A percentile compares a stretch with the other conserved stretches of the same genome.
Conservation (phyloP, 768 basidiomycete species). For the Mycena sanguinolenta region DNA sequence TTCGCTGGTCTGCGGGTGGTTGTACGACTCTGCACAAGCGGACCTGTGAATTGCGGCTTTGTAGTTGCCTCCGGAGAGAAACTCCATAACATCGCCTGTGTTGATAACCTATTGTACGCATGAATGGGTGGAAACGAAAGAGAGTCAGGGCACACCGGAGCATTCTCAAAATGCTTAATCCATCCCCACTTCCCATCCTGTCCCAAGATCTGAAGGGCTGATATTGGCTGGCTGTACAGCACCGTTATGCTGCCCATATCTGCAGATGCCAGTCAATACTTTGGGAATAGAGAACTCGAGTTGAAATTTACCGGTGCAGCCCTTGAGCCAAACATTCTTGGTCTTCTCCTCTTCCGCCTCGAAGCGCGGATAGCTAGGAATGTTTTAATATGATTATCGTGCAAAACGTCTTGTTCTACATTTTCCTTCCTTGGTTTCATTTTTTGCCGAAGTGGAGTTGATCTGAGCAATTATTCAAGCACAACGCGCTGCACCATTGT, state of each 20-base stretch:
- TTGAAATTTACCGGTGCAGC: slow-evolving; percentile 61
- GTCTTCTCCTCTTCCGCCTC: slow-evolving; percentile 64
- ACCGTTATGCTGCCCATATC: slow-evolving; percentile 71
- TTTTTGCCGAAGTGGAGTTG: too few species aligned
- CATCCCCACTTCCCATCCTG: slow-evolving; percentile 68
- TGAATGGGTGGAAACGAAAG: neutral
- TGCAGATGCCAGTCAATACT: slow-evolving; percentile 23
- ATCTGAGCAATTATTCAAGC: too few species aligned
- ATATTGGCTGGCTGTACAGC: slow-evolving; percentile 72
- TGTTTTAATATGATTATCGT: neutral
- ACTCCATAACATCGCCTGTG: slow-evolving; percentile 70
- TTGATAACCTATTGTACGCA: slow-evolving; percentile 64
- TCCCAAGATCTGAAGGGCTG: slow-evolving; percentile 68
- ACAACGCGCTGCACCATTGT: too few species aligned
- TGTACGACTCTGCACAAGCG: slow-evolving; percentile 61
- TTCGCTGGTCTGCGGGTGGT: slow-evolving; percentile 68
- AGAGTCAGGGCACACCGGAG: slow-evolving; percentile 54
- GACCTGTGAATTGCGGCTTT: slow-evolving; percentile 66
- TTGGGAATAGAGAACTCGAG: neutral
- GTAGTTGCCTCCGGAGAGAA: slow-evolving; percentile 73
- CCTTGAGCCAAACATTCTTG: slow-evolving; percentile 71
- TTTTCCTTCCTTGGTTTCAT: too few species aligned
- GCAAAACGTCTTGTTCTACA: too few species aligned
- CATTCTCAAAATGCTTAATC: slow-evolving; percentile 71
- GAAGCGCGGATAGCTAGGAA: slow-evolving; percentile 61